Conservation (phyloP, 1,284 basidiomycete genomes). For the Cryptococcus hybrid region DNA sequence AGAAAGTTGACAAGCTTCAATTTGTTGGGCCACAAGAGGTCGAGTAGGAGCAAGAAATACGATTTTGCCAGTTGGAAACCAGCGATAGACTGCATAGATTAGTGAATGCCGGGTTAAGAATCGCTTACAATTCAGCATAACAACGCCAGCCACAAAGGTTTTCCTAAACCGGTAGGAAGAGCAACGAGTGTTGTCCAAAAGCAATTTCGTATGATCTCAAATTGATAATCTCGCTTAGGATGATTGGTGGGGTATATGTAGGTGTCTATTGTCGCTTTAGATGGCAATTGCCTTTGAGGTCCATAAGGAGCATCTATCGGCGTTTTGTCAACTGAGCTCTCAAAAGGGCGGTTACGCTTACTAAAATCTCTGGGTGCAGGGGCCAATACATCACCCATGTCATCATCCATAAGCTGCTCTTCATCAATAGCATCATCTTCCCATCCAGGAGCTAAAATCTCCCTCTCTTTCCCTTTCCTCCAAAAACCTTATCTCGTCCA, state of each 20-base stretch:
- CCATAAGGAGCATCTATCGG: conserved; percentile 32
- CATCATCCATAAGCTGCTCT: conserved; percentile 34
- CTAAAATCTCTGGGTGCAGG: conserved; percentile 62
- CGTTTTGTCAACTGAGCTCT: too few relatives aligned
- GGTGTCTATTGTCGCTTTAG: conserved; percentile 72
- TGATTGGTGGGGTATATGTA: conserved; percentile 94
- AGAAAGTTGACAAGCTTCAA: conserved; percentile 86
- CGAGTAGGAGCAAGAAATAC: conserved; percentile 95
- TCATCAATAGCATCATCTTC: conserved; percentile 44
- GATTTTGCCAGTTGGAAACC: conserved; percentile 92
- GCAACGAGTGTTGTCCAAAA: conserved; percentile 94
- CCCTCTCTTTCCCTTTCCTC: conserved; percentile 24
- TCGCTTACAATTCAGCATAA: conserved; percentile 86
- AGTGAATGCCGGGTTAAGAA: background rate
- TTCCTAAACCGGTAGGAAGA: conserved; percentile 93
- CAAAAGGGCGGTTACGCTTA: conserved; percentile 17
- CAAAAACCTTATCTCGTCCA: conserved; percentile 29
- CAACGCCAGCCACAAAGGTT: conserved; percentile 98
- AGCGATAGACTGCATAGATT: conserved; percentile 67
- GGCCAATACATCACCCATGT: conserved; percentile 66
- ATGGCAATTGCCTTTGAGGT: conserved; percentile 74
- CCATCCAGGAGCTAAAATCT: background rate
- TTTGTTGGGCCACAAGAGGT: conserved; percentile 92
- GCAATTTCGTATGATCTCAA: conserved; percentile 82
- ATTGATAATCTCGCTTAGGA: conserved; percentile 90